A percentile compares a stretch with the other conserved stretches of the same genome.
Evolutionary conservation across 2,329 filamentous ascomycete genomes (phyloP).

Genomic region (Talaromyces pinophilus): DNA sequence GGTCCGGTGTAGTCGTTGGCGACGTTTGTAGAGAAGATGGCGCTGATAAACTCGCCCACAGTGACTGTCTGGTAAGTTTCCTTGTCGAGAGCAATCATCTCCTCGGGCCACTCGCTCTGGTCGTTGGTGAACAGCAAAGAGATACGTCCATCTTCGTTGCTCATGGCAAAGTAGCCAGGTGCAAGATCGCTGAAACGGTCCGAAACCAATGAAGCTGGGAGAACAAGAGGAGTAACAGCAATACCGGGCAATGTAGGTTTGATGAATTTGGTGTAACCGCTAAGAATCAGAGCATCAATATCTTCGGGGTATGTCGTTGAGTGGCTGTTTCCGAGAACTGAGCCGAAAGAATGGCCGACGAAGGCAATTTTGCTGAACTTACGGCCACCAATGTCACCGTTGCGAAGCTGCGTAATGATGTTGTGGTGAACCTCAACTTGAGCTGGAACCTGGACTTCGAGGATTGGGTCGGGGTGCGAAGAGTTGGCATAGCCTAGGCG

Average conservation of each 20-base stretch:
- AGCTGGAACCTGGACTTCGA: background rate
- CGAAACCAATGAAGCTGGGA: constrained; percentile 3
- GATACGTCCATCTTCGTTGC: constrained; percentile 5
- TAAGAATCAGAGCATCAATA: background rate
- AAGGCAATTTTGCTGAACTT: background rate
- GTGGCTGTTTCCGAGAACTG: background rate
- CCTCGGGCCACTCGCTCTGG: constrained; percentile 7
- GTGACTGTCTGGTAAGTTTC: constrained; percentile 6
- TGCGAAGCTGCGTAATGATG: background rate
- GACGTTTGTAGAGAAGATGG: constrained; percentile 11
- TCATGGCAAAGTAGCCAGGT: constrained; percentile 10
- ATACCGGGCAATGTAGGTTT: constrained; percentile 11
- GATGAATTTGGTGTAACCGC: background rate
- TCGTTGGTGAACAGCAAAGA: constrained; percentile 6
- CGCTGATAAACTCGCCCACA: constrained; percentile 14
- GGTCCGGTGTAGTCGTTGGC: constrained; percentile 11
- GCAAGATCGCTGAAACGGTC: constrained; percentile 1
- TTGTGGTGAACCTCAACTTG: background rate
- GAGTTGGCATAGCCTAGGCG: background rate
- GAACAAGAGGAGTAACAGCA: constrained; percentile 5
- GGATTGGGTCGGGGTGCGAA: background rate
- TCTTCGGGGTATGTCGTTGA: background rate
- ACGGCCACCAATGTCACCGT: background rate
- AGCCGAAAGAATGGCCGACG: background rate
- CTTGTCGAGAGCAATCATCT: constrained; percentile 4